phyloP scores from a whole-genome alignment of 257 asterid species.

The Nicotiana otophora region DNA sequence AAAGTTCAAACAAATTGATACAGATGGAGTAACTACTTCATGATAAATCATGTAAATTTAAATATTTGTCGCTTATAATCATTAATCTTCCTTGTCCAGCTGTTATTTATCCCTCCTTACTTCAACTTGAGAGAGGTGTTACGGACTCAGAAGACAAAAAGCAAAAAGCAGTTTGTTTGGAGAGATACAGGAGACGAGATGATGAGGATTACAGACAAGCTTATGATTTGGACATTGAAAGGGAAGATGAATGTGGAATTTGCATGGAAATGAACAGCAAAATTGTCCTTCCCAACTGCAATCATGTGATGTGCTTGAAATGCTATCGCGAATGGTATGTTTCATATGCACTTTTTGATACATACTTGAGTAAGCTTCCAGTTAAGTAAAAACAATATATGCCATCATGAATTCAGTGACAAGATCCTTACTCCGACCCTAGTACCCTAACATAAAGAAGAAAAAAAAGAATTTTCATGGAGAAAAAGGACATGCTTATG shows the following conservation, averaged over 20 bases:
- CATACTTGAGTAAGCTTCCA: background rate
- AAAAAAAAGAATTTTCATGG: background rate
- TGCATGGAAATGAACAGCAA: conserved; percentile 85
- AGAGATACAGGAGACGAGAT: conserved; percentile 73
- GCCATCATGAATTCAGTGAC: background rate
- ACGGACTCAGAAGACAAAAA: conserved; percentile 76
- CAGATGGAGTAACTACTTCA: background rate
- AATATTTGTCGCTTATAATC: conserved; percentile 13
- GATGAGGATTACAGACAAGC: conserved; percentile 41
- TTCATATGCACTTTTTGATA: background rate
- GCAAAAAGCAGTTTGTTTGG: conserved; percentile 65
- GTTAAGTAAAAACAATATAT: background rate
- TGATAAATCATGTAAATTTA: background rate
- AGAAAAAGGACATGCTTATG: background rate
- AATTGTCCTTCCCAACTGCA: conserved; percentile 81
- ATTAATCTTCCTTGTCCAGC: conserved; percentile 38
- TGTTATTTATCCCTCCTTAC: conserved; percentile 80
- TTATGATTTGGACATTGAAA: conserved; percentile 64
- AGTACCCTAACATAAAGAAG: background rate
- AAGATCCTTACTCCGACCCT: background rate
- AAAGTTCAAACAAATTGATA: no score
- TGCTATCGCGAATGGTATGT: conserved; percentile 91
- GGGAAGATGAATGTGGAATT: conserved; percentile 97
- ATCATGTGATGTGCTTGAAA: conserved; percentile 80
- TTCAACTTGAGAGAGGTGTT: conserved; percentile 86